phyloP scores from a whole-genome alignment of 225 moss, liverwort and hornwort species.

The Rhytidiadelphus loreus region DNA sequence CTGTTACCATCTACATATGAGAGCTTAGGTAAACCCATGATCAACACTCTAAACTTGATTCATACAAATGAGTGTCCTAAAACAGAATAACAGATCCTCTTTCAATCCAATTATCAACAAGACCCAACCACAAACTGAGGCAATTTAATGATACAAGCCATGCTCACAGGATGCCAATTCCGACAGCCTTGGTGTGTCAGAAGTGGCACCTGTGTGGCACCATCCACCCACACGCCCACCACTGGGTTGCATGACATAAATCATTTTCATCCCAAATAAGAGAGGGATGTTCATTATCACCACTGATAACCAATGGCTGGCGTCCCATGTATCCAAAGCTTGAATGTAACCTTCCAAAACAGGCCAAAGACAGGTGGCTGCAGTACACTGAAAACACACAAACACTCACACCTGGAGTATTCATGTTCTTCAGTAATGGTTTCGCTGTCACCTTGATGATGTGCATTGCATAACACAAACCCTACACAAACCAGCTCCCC shows the following conservation, averaged over 20 bases:
- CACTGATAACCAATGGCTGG: background rate
- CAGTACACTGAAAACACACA: background rate
- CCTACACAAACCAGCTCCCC: background rate
- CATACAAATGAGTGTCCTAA: too few species aligned
- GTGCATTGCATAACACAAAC: background rate
- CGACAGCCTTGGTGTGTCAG: background rate
- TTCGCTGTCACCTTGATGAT: background rate
- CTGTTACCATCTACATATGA: background rate
- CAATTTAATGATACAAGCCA: background rate
- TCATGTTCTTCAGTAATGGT: background rate
- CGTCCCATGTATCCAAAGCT: slow-evolving; percentile 5
- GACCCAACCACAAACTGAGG: too few species aligned
- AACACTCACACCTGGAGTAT: background rate
- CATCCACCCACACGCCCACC: slow-evolving; percentile 53
- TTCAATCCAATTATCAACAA: background rate
- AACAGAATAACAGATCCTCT: background rate
- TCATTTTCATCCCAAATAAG: slow-evolving; percentile 41
- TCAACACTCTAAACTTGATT: background rate
- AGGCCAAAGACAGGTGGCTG: slow-evolving; percentile 10
- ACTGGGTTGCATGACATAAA: slow-evolving; percentile 28
- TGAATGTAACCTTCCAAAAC: background rate
- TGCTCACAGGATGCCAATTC: background rate
- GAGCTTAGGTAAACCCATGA: too few species aligned
- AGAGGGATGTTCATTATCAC: slow-evolving; percentile 40
- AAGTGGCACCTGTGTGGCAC: slow-evolving; percentile 24